Evolutionary conservation across 108 stramenopile species (phyloP).

Genomic region (Nannochloropsis gaditana): DNA sequence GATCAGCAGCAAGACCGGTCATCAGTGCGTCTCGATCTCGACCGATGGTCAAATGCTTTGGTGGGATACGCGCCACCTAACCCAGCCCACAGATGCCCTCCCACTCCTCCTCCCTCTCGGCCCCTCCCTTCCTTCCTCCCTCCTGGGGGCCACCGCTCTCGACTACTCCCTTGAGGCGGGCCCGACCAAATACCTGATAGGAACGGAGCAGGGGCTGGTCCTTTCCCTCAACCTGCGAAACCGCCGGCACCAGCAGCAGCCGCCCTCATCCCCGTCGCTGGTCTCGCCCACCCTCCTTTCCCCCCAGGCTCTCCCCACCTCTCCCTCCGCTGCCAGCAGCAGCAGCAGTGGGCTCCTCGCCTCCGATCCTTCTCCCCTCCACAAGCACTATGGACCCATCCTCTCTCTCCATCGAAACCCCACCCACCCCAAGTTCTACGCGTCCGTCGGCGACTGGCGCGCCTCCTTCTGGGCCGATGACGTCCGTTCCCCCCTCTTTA

Average conservation of each 20-base stretch:
- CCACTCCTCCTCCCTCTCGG: constrained; percentile 45
- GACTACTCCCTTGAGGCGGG: constrained; percentile 80
- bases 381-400: constrained; percentile 78
- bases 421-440: constrained; percentile 70
- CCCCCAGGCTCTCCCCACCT: not conserved
- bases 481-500: constrained; percentile 67
- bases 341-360: not conserved
- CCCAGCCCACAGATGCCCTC: constrained; percentile 65
- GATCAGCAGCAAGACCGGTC: constrained; percentile 73
- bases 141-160: constrained; percentile 70
- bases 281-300: too few species aligned
- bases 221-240: constrained; percentile 59
- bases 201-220: constrained; percentile 79
- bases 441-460: constrained; percentile 81
- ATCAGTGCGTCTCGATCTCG: constrained; percentile 69
- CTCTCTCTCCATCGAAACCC: constrained; percentile 76
- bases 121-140: not conserved
- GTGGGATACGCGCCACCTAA: constrained; percentile 78
- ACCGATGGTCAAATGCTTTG: constrained; percentile 77
- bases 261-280: too few species aligned
- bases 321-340: not conserved
- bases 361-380: not conserved
- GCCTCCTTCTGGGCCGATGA: constrained; percentile 77
- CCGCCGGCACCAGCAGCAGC: constrained; percentile 23
- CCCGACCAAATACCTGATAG: constrained; percentile 75